Conservation (phyloP, 2,329 filamentous ascomycete genomes). For the Diaporthe nobilis region DNA sequence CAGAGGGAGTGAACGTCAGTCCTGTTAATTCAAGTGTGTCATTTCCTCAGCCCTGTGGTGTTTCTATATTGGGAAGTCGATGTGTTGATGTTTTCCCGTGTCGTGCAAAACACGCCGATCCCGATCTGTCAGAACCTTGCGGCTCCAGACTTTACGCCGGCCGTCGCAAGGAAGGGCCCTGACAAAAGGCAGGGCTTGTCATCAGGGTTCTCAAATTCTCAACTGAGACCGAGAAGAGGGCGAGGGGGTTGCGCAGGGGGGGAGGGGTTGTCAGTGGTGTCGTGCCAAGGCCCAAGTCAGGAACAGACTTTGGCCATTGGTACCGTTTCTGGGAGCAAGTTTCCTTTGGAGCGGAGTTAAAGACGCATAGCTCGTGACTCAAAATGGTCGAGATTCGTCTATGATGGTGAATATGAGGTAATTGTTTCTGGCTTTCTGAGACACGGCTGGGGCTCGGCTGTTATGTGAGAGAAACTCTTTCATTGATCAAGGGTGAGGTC, state of each 20-base stretch:
- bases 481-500: conserved; percentile 24
- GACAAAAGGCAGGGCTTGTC: neutral
- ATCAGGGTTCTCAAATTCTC: conserved; percentile 3
- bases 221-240: conserved; percentile 6
- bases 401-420: conserved; percentile 40
- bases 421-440: conserved; percentile 26
- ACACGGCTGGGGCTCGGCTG: conserved; percentile 15
- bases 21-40: neutral
- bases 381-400: conserved; percentile 28
- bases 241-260: conserved; percentile 5
- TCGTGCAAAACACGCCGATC: conserved; percentile 31
- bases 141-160: conserved; percentile 20
- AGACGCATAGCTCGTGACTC: conserved; percentile 16
- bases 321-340: conserved; percentile 12
- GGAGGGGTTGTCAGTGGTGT: neutral
- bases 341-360: conserved; percentile 2
- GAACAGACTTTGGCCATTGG: conserved; percentile 30
- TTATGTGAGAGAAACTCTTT: conserved; percentile 38
- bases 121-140: conserved; percentile 32
- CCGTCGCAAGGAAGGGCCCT: conserved; percentile 32
- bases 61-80: conserved; percentile 40
- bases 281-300: conserved; percentile 27
- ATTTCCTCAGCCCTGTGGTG: conserved; percentile 33
- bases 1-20: neutral
- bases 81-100: conserved; percentile 23